Conservation (phyloP, 768 basidiomycete genomes). For the Pleurotus platypus region DNA sequence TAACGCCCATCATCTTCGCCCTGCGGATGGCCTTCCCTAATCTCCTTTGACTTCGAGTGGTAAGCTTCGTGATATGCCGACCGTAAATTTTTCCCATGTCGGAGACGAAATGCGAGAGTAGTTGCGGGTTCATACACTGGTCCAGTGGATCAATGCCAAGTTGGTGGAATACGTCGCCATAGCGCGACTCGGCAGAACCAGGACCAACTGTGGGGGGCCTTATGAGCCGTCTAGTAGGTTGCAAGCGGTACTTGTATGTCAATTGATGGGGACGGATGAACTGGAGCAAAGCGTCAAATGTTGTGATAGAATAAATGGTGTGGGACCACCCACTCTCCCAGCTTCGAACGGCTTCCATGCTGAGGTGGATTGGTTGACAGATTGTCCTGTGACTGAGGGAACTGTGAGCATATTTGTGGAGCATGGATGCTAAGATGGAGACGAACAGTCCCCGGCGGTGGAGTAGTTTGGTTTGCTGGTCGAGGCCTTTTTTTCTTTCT, state of each 20-base stretch:
- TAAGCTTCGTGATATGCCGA: conserved; percentile 69
- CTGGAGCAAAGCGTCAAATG: conserved; percentile 23
- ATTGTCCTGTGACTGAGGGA: conserved; percentile 1
- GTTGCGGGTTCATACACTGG: conserved; percentile 55
- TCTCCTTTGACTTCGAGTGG: conserved; percentile 73
- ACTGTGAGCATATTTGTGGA: conserved; percentile 1
- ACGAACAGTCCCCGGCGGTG: conserved; percentile 4
- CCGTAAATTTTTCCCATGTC: conserved; percentile 79
- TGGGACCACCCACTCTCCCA: conserved; percentile 1
- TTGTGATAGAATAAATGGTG: too few species aligned
- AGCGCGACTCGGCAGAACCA: conserved; percentile 45
- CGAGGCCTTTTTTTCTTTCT: conserved; percentile 3
- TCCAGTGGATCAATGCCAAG: conserved; percentile 71
- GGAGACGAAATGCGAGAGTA: conserved; percentile 59
- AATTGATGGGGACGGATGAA: conserved; percentile 46
- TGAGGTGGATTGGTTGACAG: background rate
- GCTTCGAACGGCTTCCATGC: conserved; percentile 11
- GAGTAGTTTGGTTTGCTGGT: background rate
- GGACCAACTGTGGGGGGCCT: conserved; percentile 52
- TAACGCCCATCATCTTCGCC: conserved; percentile 88
- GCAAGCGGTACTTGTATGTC: conserved; percentile 32
- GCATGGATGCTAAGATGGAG: background rate
- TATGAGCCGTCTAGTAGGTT: conserved; percentile 13
- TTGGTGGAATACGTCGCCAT: conserved; percentile 67
- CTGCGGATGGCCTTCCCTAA: conserved; percentile 84